Percentiles rank a stretch among this genome's conserved stretches.
Conservation (phyloP, 164 flowering plant genomes). For the Tetracentron sinense region DNA sequence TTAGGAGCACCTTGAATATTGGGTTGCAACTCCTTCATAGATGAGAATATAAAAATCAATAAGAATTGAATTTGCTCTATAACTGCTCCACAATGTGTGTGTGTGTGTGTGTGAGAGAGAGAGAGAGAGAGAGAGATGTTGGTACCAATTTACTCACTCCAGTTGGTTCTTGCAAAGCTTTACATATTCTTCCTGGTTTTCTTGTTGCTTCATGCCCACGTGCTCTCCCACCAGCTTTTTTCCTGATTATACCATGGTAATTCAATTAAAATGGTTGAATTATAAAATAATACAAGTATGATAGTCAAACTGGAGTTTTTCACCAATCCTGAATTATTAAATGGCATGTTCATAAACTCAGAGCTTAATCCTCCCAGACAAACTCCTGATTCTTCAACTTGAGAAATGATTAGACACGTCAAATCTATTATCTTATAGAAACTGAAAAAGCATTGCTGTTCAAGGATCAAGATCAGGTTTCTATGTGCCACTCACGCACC, state of each 20-base stretch:
- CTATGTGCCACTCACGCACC: neutral
- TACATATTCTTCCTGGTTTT: constrained; percentile 38
- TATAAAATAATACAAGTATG: no score
- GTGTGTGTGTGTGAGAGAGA: neutral
- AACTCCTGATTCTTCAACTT: neutral
- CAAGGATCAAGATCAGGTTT: neutral
- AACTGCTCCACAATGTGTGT: neutral
- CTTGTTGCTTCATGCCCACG: constrained; percentile 45
- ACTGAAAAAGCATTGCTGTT: neutral
- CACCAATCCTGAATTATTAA: neutral
- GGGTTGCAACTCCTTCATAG: constrained; percentile 32
- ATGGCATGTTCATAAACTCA: neutral
- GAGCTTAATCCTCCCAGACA: neutral
- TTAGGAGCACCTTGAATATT: constrained; percentile 16
- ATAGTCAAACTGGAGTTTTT: neutral
- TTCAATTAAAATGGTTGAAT: neutral
- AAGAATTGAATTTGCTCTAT: neutral
- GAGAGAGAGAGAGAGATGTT: constrained; percentile 21
- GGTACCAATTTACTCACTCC: constrained; percentile 22
- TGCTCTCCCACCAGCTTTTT: constrained; percentile 32
- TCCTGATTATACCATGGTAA: constrained; percentile 36
- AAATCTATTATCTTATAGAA: neutral
- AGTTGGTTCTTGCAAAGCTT: constrained; percentile 38
- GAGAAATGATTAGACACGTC: neutral
- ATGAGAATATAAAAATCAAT: neutral